Evolutionary conservation across 1,284 basidiomycete genomes (phyloP).

Genomic region (Moesziomyces parantarcticus): DNA sequence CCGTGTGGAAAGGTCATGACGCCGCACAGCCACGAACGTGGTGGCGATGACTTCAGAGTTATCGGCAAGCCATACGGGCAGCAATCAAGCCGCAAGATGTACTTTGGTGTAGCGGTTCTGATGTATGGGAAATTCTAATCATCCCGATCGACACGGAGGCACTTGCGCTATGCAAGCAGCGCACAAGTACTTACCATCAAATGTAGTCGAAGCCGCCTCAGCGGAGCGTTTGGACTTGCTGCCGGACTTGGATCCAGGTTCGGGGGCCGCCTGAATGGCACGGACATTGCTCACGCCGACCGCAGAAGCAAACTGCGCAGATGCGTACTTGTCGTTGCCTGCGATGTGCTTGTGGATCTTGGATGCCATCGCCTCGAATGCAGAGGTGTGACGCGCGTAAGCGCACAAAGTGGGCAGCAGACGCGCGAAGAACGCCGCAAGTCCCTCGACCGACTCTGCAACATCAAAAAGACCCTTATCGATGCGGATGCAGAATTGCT

Average conservation of each 20-base stretch:
- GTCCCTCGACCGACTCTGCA: constrained; percentile 14
- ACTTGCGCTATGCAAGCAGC: neutral
- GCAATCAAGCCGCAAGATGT: constrained; percentile 43
- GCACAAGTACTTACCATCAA: constrained; percentile 19
- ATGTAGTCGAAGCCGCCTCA: neutral
- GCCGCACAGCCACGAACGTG: constrained; percentile 12
- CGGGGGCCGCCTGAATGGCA: constrained; percentile 11
- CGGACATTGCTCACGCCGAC: constrained; percentile 17
- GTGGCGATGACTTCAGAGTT: constrained; percentile 43
- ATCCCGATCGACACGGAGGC: constrained; percentile 22
- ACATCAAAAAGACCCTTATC: constrained; percentile 41
- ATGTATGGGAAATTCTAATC: constrained; percentile 47
- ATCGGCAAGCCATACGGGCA: constrained; percentile 41
- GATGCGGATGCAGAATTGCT: constrained; percentile 53
- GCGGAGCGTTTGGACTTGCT: constrained; percentile 1
- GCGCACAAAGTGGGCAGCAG: constrained; percentile 39
- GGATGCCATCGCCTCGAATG: constrained; percentile 16
- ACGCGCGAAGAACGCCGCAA: constrained; percentile 42
- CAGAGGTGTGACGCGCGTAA: constrained; percentile 20
- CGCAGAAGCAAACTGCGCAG: neutral
- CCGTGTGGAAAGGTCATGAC: constrained; percentile 41
- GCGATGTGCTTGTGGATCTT: constrained; percentile 5
- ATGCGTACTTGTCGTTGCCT: constrained; percentile 6
- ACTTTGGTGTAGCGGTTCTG: constrained; percentile 56
- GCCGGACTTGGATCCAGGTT: neutral